phyloP scores from a whole-genome alignment of 345 rosid species.

The Hibiscus mutabilis region DNA sequence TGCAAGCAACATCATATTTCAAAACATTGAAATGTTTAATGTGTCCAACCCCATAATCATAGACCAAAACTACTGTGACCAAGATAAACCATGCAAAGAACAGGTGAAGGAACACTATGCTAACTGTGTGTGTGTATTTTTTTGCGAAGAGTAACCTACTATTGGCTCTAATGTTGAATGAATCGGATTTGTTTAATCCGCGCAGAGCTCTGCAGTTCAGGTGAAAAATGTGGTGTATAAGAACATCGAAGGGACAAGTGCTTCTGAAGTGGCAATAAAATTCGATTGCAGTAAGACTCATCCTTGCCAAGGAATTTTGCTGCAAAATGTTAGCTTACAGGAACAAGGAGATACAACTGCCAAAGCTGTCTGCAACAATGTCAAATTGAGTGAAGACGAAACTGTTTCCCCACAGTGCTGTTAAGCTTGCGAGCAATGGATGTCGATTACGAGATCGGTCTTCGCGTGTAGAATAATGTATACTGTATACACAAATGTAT shows the following conservation, averaged over 20 bases:
- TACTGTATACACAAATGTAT: not conserved
- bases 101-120: conserved; percentile 28
- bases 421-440: not conserved
- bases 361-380: conserved; percentile 53
- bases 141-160: not conserved
- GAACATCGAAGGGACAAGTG: conserved; percentile 70
- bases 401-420: conserved; percentile 26
- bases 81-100: conserved; percentile 49
- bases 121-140: not conserved
- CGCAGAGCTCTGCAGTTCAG: conserved; percentile 63
- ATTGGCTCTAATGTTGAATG: not conserved
- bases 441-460: not conserved
- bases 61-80: conserved; percentile 82
- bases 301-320: conserved; percentile 59
- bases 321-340: conserved; percentile 40
- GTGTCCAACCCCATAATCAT: conserved; percentile 80
- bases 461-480: not conserved
- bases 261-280: conserved; percentile 57
- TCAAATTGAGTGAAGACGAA: conserved; percentile 28
- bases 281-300: conserved; percentile 54
- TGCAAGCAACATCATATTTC: conserved; percentile 64
- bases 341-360: conserved; percentile 19
- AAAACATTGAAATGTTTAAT: conserved; percentile 58
- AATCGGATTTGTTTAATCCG: not conserved
- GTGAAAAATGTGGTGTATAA: conserved; percentile 58